These are phyloP conservation scores for Penicillium griseofulvum DNA, from an alignment of 2,329 filamentous ascomycete species.

Conservation along the genomic window DNA sequence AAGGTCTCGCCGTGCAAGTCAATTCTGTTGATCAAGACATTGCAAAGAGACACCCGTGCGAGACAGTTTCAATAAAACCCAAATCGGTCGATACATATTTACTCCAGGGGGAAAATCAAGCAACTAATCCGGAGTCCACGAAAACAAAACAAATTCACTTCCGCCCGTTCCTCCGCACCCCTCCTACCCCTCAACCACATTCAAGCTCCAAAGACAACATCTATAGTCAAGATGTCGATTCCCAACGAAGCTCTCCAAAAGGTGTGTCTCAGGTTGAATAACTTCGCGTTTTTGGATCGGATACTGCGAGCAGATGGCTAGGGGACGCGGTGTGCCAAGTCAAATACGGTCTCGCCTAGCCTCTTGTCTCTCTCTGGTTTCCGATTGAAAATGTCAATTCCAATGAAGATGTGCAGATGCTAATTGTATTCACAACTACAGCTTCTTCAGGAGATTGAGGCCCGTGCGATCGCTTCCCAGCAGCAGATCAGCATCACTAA, in stretches of 20 bases:
- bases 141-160: neutral
- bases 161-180: slow-evolving; percentile 9
- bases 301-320: neutral
- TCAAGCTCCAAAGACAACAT: slow-evolving; percentile 9
- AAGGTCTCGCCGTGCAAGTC: slow-evolving; percentile 1
- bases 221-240: slow-evolving; percentile 69
- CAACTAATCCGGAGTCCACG: neutral
- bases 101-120: neutral
- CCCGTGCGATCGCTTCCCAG: slow-evolving; percentile 80
- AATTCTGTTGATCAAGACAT: slow-evolving; percentile 1
- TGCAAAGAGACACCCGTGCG: neutral
- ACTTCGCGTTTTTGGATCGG: neutral
- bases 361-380: neutral
- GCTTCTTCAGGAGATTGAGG: slow-evolving; percentile 92
- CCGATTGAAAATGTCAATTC: neutral
- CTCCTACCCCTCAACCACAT: slow-evolving; percentile 11
- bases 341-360: neutral
- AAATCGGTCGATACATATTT: neutral
- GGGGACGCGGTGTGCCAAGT: neutral
- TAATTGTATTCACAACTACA: slow-evolving; percentile 39
- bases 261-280: slow-evolving; percentile 50
- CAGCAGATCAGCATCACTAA: slow-evolving; percentile 88
- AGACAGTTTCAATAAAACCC: neutral
- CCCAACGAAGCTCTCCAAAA: slow-evolving; percentile 92
- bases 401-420: neutral